Conservation (phyloP, 2,329 filamentous ascomycete genomes). For the Arthrobotrys entomopaga region DNA sequence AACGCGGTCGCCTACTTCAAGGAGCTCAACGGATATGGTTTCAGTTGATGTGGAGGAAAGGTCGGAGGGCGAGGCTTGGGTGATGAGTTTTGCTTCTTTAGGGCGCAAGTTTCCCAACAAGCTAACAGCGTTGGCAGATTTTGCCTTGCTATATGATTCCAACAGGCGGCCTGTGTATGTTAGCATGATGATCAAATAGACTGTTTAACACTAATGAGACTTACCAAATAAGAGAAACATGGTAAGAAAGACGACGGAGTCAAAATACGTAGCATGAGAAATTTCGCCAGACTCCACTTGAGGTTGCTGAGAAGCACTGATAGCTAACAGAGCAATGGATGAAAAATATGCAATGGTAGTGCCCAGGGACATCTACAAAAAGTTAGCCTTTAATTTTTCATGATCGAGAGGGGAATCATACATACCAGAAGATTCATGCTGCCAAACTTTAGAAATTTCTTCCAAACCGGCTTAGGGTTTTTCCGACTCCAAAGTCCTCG, state of each 20-base stretch:
- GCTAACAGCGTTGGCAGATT: slow-evolving; percentile 85
- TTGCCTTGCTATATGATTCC: slow-evolving; percentile 91
- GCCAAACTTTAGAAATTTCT: slow-evolving; percentile 88
- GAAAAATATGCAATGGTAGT: slow-evolving; percentile 88
- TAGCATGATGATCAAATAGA: slow-evolving; percentile 20
- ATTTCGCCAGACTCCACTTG: slow-evolving; percentile 66
- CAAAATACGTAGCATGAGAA: slow-evolving; percentile 73
- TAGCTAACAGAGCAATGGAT: slow-evolving; percentile 80
- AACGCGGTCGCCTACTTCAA: slow-evolving; percentile 79
- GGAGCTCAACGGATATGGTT: slow-evolving; percentile 71
- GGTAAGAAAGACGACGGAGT: slow-evolving; percentile 90
- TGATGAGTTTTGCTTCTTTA: slow-evolving; percentile 76
- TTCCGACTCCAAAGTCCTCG: slow-evolving; percentile 78
- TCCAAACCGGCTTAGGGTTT: slow-evolving; percentile 76
- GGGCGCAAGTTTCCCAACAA: slow-evolving; percentile 81
- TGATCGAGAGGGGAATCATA: too few species aligned
- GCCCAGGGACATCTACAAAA: slow-evolving; percentile 76
- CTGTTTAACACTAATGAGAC: slow-evolving; percentile 51
- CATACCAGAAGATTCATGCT: slow-evolving; percentile 86
- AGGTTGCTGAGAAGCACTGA: slow-evolving; percentile 66
- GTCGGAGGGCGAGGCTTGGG: slow-evolving; percentile 61
- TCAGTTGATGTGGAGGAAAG: slow-evolving; percentile 65
- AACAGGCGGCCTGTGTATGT: slow-evolving; percentile 71
- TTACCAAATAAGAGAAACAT: slow-evolving; percentile 79
- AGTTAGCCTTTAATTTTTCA: too few species aligned